Evolutionary conservation across 495 filamentous ascomycete genomes (phyloP), one percentile per base, ranked within the genome.

Genomic region (Pyronema domesticum): DNA sequence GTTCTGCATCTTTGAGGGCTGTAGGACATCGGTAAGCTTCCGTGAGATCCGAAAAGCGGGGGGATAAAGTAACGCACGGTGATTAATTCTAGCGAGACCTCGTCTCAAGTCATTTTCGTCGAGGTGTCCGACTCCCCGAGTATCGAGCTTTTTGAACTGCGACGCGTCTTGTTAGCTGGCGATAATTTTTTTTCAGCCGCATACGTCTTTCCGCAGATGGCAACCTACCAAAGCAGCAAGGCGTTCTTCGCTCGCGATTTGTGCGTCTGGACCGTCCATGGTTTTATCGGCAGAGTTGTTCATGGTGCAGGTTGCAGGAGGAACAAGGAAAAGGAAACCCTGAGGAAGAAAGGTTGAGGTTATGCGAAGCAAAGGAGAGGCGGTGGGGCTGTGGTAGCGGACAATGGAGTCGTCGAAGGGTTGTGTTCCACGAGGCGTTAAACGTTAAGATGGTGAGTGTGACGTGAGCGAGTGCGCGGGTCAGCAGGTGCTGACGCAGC

Each of bases 1-100:
- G 69, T 67, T 91, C 85, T 61, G 91, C 91, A 73, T 94, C 86
- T 73, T 95, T 93, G 58, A 98, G 73, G 55, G 91, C 89, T 95
- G 65, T 14, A 55, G 33, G 14, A 6, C 23, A 30, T 15, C 18
- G 19, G 15, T 19, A 30, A 18, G 23, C 30, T 50, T 39, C 37
- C 11, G 18, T 55, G 35, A 49, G 7, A 14, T 23, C 40, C 39
- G 39, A 48, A 13, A 48, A 48, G 19, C 4, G 11, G 11, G 19
- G 19, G 4, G 46, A 48, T 2, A 15, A 30, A 13, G 34, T 35
- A 13, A n/a, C 18, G 13, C 34, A 37, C 89, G 91, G 68, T 98
- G 91, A 67, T 98, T 87, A 56, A 96, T 86, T 67, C 80, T 83
- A 67, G 71, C 80, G 57, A 98, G 68, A 11, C 93, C 91, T 67